Percentiles rank a stretch among this genome's conserved stretches.
Evolutionary conservation across 345 rosid species (phyloP).

Genomic region (Jatropha curcas): DNA sequence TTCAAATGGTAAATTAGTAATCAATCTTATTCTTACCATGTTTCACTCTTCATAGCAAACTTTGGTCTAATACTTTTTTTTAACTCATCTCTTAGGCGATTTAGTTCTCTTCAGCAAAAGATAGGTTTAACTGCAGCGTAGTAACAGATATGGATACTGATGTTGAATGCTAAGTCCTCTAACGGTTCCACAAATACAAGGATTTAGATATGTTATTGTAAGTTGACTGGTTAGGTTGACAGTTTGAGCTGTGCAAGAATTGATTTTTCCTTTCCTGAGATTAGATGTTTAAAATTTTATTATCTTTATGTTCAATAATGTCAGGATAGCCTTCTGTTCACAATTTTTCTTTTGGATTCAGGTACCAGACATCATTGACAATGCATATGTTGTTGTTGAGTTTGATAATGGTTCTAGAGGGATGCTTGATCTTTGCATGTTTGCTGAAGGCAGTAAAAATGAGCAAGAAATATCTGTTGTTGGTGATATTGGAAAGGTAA

Average conservation of each 20-base stretch:
- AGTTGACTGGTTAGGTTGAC: constrained; percentile 2
- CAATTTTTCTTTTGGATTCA: constrained; percentile 27
- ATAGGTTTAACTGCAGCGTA: neutral
- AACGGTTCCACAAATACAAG: too few species aligned
- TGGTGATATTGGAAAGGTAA: constrained; percentile 76
- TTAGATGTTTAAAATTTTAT: constrained; percentile 7
- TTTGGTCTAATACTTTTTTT: neutral
- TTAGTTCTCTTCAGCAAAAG: neutral
- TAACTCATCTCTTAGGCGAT: neutral
- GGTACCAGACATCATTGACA: constrained; percentile 92
- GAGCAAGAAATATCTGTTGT: constrained; percentile 91
- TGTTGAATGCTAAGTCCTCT: too few species aligned
- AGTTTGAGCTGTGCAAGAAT: constrained; percentile 1
- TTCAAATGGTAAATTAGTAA: neutral
- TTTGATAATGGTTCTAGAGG: constrained; percentile 90
- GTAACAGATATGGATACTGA: too few species aligned
- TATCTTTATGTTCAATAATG: neutral
- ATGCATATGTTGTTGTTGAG: constrained; percentile 82
- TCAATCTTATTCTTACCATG: neutral
- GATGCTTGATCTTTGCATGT: constrained; percentile 96
- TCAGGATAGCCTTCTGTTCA: neutral
- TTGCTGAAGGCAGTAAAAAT: constrained; percentile 95
- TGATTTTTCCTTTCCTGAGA: neutral
- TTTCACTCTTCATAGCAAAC: neutral
- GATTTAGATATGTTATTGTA: too few species aligned